These are phyloP conservation scores for Styphnolobium japonicum DNA, from an alignment of 306 rosid species.

Conservation along the genomic window DNA sequence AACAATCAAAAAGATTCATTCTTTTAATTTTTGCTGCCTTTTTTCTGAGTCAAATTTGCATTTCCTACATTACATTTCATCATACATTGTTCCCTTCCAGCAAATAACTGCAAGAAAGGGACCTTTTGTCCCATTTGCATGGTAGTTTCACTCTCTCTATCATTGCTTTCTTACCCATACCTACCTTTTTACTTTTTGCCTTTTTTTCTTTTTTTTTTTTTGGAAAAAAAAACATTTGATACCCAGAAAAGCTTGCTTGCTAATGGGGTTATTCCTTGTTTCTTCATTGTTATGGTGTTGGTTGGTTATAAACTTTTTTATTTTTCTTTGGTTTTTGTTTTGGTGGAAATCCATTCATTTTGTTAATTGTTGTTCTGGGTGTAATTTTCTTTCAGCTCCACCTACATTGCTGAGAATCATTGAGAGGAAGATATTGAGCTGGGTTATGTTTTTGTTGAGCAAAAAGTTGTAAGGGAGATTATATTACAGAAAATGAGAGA, in stretches of 20 bases:
- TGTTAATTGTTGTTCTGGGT: conserved; percentile 17
- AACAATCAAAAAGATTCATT: neutral
- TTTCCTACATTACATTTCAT: too few species aligned
- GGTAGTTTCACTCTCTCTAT: conserved; percentile 40
- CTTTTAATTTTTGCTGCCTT: conserved; percentile 64
- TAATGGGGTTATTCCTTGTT: conserved; percentile 63
- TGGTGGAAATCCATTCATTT: neutral
- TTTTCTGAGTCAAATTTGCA: too few species aligned
- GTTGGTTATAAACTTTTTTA: neutral
- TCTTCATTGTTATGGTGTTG: conserved; percentile 27
- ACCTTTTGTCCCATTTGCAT: conserved; percentile 23
- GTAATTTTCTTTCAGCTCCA: conserved; percentile 38
- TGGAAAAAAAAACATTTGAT: neutral
- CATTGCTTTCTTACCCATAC: neutral
- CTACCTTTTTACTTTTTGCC: neutral
- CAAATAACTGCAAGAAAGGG: neutral
- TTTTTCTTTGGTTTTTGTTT: neutral
- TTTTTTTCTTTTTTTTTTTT: neutral
- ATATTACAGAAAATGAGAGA: conserved; percentile 53
- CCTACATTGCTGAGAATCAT: conserved; percentile 29
- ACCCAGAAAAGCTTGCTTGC: conserved; percentile 50
- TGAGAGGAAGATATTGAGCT: conserved; percentile 35
- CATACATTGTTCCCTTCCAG: conserved; percentile 8
- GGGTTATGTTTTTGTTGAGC: conserved; percentile 33
- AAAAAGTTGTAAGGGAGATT: conserved; percentile 36